These are phyloP conservation scores for Heterobasidion occidentale DNA, from an alignment of 1,284 basidiomycete genomes.

Conservation along the genomic window DNA sequence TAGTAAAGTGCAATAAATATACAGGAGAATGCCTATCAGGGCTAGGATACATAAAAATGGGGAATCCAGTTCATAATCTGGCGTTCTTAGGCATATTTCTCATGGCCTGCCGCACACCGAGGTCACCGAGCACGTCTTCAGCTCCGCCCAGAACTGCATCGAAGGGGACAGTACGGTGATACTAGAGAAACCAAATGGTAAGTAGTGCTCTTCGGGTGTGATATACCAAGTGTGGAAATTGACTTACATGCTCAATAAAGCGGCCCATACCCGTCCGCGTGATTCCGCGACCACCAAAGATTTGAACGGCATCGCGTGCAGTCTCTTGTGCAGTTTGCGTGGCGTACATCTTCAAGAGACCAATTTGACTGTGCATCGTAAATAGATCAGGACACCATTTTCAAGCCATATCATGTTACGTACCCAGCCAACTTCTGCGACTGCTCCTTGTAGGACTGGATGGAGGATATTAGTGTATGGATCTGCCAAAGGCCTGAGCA, in stretches of 20 bases:
- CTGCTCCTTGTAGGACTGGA: conserved; percentile 79
- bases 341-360: conserved; percentile 39
- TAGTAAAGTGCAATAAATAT: no score
- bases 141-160: conserved; percentile 45
- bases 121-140: conserved; percentile 48
- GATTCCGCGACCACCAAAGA: conserved; percentile 44
- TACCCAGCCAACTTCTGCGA: conserved; percentile 64
- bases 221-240: not conserved
- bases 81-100: conserved; percentile 50
- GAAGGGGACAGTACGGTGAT: conserved; percentile 46
- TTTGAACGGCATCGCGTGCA: conserved; percentile 56
- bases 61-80: conserved; percentile 21
- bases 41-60: no score
- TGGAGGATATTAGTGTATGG: not conserved
- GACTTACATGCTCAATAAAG: conserved; percentile 44
- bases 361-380: not conserved
- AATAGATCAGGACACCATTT: conserved; percentile 14
- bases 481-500: not conserved
- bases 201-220: no score
- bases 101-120: conserved; percentile 58
- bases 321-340: conserved; percentile 63
- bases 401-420: conserved; percentile 65
- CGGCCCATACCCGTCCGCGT: conserved; percentile 50
- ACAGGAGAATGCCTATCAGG: no score
- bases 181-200: conserved; percentile 21